These are phyloP conservation scores for Trichoderma sp. DNA, from an alignment of 2,329 filamentous ascomycete species.

Conservation along the genomic window DNA sequence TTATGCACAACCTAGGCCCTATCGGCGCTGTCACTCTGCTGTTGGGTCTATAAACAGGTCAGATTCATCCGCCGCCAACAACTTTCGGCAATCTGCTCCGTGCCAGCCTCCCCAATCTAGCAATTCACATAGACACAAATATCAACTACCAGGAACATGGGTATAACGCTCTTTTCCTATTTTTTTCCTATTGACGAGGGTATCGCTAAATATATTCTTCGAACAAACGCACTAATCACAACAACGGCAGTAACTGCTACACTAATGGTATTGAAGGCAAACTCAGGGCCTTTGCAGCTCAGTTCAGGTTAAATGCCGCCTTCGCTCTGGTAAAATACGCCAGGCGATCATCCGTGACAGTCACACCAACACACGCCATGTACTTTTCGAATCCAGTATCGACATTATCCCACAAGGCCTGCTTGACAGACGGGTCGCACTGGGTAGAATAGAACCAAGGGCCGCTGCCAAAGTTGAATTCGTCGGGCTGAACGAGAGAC, in stretches of 20 bases:
- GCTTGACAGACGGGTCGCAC: conserved; percentile 38
- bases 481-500: conserved; percentile 45
- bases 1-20: conserved; percentile 12
- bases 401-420: conserved; percentile 35
- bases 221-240: not conserved
- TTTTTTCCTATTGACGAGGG: not conserved
- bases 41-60: not conserved
- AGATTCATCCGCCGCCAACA: not conserved
- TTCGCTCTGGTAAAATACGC: conserved; percentile 48
- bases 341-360: conserved; percentile 33
- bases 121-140: not conserved
- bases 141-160: not conserved
- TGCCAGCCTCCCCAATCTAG: not conserved
- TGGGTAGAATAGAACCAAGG: conserved; percentile 51
- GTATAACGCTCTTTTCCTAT: not conserved
- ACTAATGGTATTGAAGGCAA: not conserved
- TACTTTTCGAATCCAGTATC: conserved; percentile 46
- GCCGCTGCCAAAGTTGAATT: conserved; percentile 54
- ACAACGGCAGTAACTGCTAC: not conserved
- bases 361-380: conserved; percentile 48
- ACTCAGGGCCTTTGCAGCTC: not conserved
- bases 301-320: conserved; percentile 42
- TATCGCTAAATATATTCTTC: not conserved
- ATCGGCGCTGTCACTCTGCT: not conserved
- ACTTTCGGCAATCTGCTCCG: not conserved